Evolutionary conservation across 768 basidiomycete species (phyloP).

Genomic region (Calocybe gangraenosa): DNA sequence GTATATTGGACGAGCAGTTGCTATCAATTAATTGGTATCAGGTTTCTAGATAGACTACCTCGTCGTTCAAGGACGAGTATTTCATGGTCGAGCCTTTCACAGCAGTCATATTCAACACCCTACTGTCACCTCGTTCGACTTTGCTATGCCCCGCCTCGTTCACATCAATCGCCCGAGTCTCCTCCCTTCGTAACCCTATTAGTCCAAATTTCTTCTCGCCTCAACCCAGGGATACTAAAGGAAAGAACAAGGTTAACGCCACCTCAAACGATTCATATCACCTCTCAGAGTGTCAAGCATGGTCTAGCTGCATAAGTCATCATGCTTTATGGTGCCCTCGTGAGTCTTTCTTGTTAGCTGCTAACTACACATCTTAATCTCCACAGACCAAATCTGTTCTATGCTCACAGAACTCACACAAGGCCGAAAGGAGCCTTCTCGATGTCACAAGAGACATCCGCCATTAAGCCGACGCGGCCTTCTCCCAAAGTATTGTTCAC

Average conservation of each 20-base stretch:
- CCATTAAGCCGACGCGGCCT: neutral
- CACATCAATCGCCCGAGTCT: slow-evolving; percentile 14
- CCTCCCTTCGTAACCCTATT: slow-evolving; percentile 26
- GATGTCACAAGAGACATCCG: slow-evolving; percentile 5
- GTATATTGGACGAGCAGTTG: neutral
- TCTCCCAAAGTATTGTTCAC: neutral
- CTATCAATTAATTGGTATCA: neutral
- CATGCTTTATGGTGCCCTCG: slow-evolving; percentile 47
- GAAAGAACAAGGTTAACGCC: slow-evolving; percentile 44
- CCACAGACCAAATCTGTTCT: slow-evolving; percentile 28
- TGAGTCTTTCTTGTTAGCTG: slow-evolving; percentile 11
- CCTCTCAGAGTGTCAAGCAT: slow-evolving; percentile 37
- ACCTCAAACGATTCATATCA: slow-evolving; percentile 22
- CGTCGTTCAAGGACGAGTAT: slow-evolving; percentile 20
- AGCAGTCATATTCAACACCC: slow-evolving; percentile 45
- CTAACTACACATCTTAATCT: neutral
- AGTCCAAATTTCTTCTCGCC: slow-evolving; percentile 54
- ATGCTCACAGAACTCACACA: slow-evolving; percentile 30
- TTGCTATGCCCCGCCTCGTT: slow-evolving; percentile 19
- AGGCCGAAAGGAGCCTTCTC: slow-evolving; percentile 8
- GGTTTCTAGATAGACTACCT: too few relatives aligned
- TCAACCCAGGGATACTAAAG: slow-evolving; percentile 44
- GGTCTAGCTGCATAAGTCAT: slow-evolving; percentile 39
- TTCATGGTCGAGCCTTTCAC: slow-evolving; percentile 65
- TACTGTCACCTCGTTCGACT: slow-evolving; percentile 34